Evolutionary conservation across 345 rosid genomes (phyloP).

Genomic region (Hibiscus syriacus): DNA sequence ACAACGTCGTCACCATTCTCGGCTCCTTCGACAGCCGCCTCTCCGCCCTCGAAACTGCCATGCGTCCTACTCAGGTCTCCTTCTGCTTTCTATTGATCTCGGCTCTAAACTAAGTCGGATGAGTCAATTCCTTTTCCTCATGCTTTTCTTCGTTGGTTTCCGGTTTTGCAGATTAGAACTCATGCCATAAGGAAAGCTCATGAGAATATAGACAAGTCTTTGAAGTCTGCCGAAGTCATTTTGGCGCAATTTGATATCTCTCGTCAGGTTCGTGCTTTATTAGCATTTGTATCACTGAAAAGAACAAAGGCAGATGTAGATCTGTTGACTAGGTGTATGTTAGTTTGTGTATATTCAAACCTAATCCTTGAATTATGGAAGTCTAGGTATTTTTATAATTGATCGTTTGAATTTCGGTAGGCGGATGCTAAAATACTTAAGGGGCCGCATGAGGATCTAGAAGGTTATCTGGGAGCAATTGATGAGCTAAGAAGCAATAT

Average conservation of each 20-base stretch:
- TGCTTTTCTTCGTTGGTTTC: not conserved
- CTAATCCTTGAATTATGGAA: not conserved
- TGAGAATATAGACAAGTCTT: conserved; percentile 90
- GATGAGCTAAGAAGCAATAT: conserved; percentile 76
- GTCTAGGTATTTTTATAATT: not conserved
- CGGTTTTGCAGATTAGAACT: conserved; percentile 66
- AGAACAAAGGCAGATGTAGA: not conserved
- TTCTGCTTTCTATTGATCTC: not conserved
- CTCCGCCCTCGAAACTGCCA: conserved; percentile 96
- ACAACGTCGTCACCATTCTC: conserved; percentile 75
- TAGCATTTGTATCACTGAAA: not conserved
- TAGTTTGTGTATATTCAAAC: not conserved
- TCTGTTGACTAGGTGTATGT: not conserved
- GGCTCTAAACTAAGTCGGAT: not conserved
- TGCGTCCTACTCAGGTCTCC: conserved; percentile 96
- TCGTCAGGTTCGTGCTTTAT: conserved; percentile 58
- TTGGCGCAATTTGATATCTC: conserved; percentile 72
- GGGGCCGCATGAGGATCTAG: conserved; percentile 94
- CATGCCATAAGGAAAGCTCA: conserved; percentile 94
- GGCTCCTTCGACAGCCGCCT: conserved; percentile 98
- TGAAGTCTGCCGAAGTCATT: conserved; percentile 80
- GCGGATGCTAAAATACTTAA: conserved; percentile 88
- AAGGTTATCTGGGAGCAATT: conserved; percentile 87
- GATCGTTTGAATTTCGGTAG: conserved; percentile 33
- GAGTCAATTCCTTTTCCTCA: not conserved